Evolutionary conservation across 139 green algal species (phyloP).

Genomic region (Chlorella sp.): DNA sequence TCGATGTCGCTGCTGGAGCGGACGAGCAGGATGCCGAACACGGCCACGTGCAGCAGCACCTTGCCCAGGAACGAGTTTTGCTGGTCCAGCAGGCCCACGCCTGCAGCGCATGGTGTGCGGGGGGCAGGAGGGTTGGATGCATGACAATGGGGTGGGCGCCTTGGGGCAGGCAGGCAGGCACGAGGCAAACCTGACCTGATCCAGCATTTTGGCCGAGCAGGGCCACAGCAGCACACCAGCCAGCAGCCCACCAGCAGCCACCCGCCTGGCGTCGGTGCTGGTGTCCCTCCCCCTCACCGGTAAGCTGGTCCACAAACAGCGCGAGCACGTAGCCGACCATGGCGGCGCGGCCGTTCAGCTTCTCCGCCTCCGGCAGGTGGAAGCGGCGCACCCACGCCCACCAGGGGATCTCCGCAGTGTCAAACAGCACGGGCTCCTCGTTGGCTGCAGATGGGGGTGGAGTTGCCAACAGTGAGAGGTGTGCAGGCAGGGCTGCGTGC

Average conservation of each 20-base stretch:
- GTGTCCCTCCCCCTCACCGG: slow-evolving; percentile 49
- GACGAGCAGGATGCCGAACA: slow-evolving; percentile 86
- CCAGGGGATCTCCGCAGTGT: slow-evolving; percentile 94
- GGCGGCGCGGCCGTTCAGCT: slow-evolving; percentile 93
- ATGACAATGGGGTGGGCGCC: too few species aligned
- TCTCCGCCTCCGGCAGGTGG: slow-evolving; percentile 96
- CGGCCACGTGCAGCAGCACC: slow-evolving; percentile 83
- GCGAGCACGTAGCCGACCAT: slow-evolving; percentile 95
- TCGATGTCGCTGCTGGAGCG: slow-evolving; percentile 69
- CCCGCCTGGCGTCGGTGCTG: too few species aligned
- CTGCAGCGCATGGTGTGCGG: too few species aligned
- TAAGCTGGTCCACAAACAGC: slow-evolving; percentile 80
- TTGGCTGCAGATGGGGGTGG: slow-evolving; percentile 81
- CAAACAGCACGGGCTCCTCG: slow-evolving; percentile 92
- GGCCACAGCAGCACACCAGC: too few species aligned
- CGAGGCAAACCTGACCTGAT: too few species aligned
- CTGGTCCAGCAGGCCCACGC: slow-evolving; percentile 87
- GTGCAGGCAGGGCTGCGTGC: too few species aligned
- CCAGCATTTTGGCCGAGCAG: too few species aligned
- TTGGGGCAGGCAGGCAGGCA: too few species aligned
- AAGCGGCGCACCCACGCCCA: slow-evolving; percentile 95
- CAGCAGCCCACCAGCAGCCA: too few species aligned
- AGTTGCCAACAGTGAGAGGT: too few species aligned
- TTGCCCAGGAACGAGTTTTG: slow-evolving; percentile 94
- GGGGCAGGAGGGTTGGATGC: too few species aligned